These are phyloP conservation scores for Vitis cinerea DNA, from an alignment of 164 flowering plant species.

Conservation along the genomic window DNA sequence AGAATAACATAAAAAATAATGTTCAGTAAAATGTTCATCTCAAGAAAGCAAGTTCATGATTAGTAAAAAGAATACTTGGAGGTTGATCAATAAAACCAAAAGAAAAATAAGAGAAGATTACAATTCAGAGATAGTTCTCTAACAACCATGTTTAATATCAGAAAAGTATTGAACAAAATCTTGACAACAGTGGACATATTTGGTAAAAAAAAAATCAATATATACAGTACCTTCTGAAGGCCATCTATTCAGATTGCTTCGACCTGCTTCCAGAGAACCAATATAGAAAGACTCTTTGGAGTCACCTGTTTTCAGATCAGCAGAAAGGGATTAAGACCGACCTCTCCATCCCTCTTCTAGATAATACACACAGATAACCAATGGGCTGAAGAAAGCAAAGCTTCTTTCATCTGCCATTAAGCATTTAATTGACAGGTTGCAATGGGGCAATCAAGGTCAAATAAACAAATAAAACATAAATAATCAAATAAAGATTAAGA, in stretches of 20 bases:
- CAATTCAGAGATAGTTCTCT: not conserved
- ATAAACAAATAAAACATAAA: too few relatives aligned
- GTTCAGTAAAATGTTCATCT: not conserved
- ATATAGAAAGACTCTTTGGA: constrained; percentile 74
- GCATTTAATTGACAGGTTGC: not conserved
- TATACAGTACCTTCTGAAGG: constrained; percentile 62
- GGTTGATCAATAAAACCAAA: too few relatives aligned
- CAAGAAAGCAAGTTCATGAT: not conserved
- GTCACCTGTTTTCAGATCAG: constrained; percentile 55
- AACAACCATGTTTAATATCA: not conserved
- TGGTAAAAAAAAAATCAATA: not conserved
- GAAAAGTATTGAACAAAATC: not conserved
- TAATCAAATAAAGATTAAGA: too few relatives aligned
- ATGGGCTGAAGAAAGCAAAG: not conserved
- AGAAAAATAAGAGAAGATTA: not conserved
- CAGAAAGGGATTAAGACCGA: not conserved
- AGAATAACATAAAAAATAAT: constrained; percentile 7
- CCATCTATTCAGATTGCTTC: constrained; percentile 62
- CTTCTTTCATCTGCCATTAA: not conserved
- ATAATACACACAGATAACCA: not conserved
- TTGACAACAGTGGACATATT: not conserved
- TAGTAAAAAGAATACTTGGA: not conserved
- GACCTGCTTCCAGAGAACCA: constrained; percentile 52
- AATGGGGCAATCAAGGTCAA: not conserved
- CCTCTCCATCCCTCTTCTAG: not conserved